Base-by-base conservation (phyloP, 73 alveolate genomes). In the Paramecium primaurelia region DNA sequence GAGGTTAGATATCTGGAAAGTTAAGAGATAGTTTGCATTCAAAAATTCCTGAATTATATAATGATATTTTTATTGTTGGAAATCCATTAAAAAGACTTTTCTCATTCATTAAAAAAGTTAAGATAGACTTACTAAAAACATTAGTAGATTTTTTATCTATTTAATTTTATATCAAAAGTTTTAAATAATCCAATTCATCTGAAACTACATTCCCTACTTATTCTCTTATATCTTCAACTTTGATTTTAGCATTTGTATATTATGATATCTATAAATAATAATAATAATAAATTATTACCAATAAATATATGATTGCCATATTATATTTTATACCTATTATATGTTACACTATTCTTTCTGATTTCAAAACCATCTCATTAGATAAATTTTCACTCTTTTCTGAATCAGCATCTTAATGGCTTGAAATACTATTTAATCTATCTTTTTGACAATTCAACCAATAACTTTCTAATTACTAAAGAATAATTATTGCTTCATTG, bases 1-100 rank as follows among this genome's bases (percentile, higher is more conserved):
- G 89, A 20, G 89, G 89, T 44, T 77, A 20, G 49, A 80, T 45
- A 80, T 80, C 91, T 45, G 91, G 89, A 20, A 77, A 77, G 42
- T 77, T 37, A 20, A 77, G 28, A 8, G 89, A 77, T 40, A 77
- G 18, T 77, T 77, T 77, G 47, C 89, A 77, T 26, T 77, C 89
- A 77, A 36, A 77, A 77, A 38, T 14, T 8, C 45, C 71, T 18
- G 16, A 34, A 16, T n/a, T 44, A 44, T 20, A 9, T 5, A 37
- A 16, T 38, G 3, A 12, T 16, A 77, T 42, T 37, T 38, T 37
- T 18, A 77, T 9, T 77, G 71, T 16, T 16, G 89, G 89, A 77
- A 77, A 80, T 45, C 44, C 47, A 45, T 80, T 44, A 12, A 80
- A 80, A 80, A 80, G n/a, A 20, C 91, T 80, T 47, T 49, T 80